phyloP scores from a whole-genome alignment of 2,329 filamentous ascomycete species.

The Aspergillus quadrilineatus region DNA sequence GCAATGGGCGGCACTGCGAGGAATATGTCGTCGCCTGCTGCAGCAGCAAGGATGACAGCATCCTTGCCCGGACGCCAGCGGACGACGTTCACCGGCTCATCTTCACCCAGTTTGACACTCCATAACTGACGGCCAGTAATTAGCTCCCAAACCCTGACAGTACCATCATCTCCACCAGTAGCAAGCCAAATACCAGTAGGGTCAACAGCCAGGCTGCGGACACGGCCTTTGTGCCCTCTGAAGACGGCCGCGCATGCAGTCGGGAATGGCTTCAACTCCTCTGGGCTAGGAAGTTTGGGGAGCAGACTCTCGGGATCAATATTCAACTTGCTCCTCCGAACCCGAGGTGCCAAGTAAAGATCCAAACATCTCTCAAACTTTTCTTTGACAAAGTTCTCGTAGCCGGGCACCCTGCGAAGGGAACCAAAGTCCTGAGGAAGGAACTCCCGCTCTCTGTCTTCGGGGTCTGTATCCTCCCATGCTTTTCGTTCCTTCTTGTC shows the following conservation, averaged over 20 bases:
- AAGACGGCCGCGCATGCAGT: constrained; percentile 86
- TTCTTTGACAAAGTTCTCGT: constrained; percentile 87
- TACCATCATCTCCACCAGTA: constrained; percentile 91
- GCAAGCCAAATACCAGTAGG: constrained; percentile 83
- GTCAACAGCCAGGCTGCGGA: constrained; percentile 80
- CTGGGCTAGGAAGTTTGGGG: constrained; percentile 87
- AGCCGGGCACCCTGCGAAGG: constrained; percentile 87
- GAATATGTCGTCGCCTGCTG: constrained; percentile 80
- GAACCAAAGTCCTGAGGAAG: constrained; percentile 79
- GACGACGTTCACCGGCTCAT: constrained; percentile 78
- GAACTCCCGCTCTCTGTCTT: constrained; percentile 88
- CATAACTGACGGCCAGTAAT: constrained; percentile 83
- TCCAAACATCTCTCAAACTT: constrained; percentile 94
- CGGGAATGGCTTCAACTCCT: constrained; percentile 92
- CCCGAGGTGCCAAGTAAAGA: constrained; percentile 87
- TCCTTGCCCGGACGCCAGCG: constrained; percentile 86
- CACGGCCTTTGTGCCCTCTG: constrained; percentile 81
- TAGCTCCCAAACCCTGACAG: constrained; percentile 85
- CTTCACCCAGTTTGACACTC: constrained; percentile 73
- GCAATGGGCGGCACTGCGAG: constrained; percentile 74
- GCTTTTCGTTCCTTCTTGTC: constrained; percentile 76
- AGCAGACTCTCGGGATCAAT: constrained; percentile 92
- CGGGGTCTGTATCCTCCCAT: constrained; percentile 84
- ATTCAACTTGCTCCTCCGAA: constrained; percentile 90
- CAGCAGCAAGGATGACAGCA: constrained; percentile 76